phyloP scores from a whole-genome alignment of 768 basidiomycete genomes.

The Psilocybe azurescens region DNA sequence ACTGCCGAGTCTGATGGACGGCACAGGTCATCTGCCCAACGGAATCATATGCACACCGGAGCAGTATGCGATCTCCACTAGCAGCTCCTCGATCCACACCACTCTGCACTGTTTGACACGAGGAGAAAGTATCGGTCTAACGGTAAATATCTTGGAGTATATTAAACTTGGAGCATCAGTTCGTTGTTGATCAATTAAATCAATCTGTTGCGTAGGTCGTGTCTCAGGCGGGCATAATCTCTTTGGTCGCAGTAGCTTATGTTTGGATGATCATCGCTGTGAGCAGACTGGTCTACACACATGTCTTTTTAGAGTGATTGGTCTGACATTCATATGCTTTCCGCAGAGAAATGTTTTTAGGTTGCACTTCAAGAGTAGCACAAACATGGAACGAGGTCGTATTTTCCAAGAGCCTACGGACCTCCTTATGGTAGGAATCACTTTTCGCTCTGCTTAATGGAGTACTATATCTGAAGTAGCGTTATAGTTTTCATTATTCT shows the following conservation, averaged over 20 bases:
- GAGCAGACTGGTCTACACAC: conserved; percentile 2
- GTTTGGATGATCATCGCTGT: conserved; percentile 37
- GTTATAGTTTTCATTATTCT: conserved; percentile 30
- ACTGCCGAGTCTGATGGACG: neutral
- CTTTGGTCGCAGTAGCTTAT: conserved; percentile 36
- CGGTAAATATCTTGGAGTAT: conserved; percentile 26
- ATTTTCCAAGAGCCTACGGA: conserved; percentile 43
- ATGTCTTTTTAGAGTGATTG: neutral
- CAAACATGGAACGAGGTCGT: conserved; percentile 22
- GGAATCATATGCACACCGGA: conserved; percentile 14
- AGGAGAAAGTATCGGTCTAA: conserved; percentile 40
- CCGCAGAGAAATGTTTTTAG: conserved; percentile 33
- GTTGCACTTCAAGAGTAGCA: conserved; percentile 26
- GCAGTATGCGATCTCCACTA: conserved; percentile 6
- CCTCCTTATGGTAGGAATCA: conserved; percentile 40
- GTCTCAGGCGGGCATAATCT: conserved; percentile 40
- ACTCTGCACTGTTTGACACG: conserved; percentile 35
- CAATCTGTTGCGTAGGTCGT: conserved; percentile 30
- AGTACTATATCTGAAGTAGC: neutral
- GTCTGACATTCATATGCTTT: neutral
- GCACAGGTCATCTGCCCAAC: neutral
- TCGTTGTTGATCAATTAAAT: neutral
- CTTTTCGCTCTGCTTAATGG: neutral
- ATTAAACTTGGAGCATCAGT: neutral
- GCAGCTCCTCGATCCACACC: conserved; percentile 1